Percentiles rank a stretch among this genome's conserved stretches.
These are phyloP conservation scores for Debaryomyces nepalensis DNA, from an alignment of 1,139 yeast genomes.

Conservation along the genomic window DNA sequence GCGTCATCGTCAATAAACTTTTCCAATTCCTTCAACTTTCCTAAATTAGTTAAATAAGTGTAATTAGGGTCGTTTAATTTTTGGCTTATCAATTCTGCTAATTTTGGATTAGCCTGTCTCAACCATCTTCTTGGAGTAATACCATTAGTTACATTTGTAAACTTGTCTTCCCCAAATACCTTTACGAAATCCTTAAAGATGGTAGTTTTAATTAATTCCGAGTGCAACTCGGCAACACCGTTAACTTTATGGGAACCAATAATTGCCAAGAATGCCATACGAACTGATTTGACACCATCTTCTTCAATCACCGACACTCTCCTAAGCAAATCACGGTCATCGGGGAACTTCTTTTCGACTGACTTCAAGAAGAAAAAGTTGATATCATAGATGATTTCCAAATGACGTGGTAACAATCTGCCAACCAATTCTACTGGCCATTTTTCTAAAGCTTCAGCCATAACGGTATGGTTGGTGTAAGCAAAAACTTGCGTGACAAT, in stretches of 20 bases:
- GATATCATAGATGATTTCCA: conserved; percentile 88
- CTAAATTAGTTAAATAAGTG: conserved; percentile 70
- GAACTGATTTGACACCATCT: conserved; percentile 73
- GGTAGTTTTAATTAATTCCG: conserved; percentile 86
- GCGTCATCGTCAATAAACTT: conserved; percentile 66
- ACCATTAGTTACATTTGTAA: conserved; percentile 93
- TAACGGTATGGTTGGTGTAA: conserved; percentile 93
- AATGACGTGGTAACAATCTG: conserved; percentile 82
- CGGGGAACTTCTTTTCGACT: conserved; percentile 78
- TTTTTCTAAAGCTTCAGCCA: conserved; percentile 93
- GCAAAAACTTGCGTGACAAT: conserved; percentile 84
- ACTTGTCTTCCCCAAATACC: conserved; percentile 79
- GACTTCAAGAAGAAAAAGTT: conserved; percentile 77
- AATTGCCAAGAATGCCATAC: conserved; percentile 92
- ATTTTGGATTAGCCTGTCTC: conserved; percentile 86
- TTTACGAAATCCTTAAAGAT: conserved; percentile 89
- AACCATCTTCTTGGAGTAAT: conserved; percentile 97
- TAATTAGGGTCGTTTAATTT: conserved; percentile 68
- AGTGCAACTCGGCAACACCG: conserved; percentile 95
- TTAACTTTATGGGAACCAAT: conserved; percentile 92
- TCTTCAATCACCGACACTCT: conserved; percentile 89
- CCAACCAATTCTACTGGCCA: conserved; percentile 90
- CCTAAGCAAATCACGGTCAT: conserved; percentile 63
- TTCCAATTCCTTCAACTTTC: conserved; percentile 69
- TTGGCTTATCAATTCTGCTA: conserved; percentile 72